A percentile compares a stretch with the other conserved stretches of the same genome.
Evolutionary conservation across 345 rosid species (phyloP).

Genomic region (Euphorbia tirucalli): DNA sequence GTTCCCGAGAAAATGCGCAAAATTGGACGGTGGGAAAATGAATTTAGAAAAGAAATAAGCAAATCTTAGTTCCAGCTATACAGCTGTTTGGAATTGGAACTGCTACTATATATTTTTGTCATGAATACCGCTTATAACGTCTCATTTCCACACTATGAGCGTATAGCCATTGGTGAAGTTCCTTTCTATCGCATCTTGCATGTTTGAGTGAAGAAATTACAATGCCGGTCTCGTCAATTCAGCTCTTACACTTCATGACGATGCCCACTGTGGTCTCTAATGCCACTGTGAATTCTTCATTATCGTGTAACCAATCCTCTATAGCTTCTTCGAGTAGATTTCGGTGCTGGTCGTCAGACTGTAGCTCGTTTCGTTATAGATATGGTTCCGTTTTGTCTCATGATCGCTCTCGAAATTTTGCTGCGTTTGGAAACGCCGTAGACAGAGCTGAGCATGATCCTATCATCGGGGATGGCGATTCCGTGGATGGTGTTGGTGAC

Average conservation of each 20-base stretch:
- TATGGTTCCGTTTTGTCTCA: not conserved
- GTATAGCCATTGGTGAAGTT: not conserved
- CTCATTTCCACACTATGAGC: not conserved
- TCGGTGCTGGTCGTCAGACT: not conserved
- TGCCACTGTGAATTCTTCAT: constrained; percentile 2
- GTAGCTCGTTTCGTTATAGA: not conserved
- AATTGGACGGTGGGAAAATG: not conserved
- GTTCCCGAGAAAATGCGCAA: constrained; percentile 7
- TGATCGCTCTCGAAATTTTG: constrained; percentile 41
- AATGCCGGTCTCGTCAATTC: constrained; percentile 13
- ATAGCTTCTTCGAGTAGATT: not conserved
- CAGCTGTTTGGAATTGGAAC: not conserved
- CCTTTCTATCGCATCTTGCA: not conserved
- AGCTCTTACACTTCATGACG: not conserved
- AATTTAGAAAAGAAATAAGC: not conserved
- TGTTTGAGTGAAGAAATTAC: not conserved
- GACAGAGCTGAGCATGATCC: constrained; percentile 45
- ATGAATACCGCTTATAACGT: not conserved
- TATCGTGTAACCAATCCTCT: not conserved
- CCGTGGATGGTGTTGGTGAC: constrained; percentile 42
- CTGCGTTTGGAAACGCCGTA: constrained; percentile 40
- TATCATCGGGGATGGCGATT: constrained; percentile 42
- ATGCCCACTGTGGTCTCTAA: not conserved
- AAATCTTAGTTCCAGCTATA: not conserved
- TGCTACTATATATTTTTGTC: not conserved